Evolutionary conservation across 2,329 filamentous ascomycete genomes (phyloP).

Genomic region (Trichoderma atrobrunneum): DNA sequence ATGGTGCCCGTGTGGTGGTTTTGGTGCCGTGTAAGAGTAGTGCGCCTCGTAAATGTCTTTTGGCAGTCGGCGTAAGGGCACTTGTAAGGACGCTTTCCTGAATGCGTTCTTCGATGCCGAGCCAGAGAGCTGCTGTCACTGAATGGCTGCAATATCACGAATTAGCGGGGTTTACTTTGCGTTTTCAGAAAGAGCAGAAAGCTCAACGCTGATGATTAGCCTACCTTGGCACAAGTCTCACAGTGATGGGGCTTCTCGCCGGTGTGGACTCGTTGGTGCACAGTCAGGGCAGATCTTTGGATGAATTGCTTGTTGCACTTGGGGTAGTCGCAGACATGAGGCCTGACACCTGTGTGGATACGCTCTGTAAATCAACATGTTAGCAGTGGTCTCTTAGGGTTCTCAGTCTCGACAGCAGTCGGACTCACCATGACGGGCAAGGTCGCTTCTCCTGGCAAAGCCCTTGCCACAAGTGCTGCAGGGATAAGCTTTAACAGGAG

Average conservation of each 20-base stretch:
- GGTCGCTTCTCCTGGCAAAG: constrained; percentile 89
- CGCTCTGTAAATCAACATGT: constrained; percentile 64
- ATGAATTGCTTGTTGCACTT: constrained; percentile 96
- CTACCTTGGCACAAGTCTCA: constrained; percentile 91
- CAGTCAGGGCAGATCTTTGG: constrained; percentile 90
- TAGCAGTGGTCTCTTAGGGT: background rate
- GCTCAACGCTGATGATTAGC: constrained; percentile 25
- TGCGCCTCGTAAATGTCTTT: constrained; percentile 95
- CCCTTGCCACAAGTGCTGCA: constrained; percentile 88
- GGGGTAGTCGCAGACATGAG: constrained; percentile 87
- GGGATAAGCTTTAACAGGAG: constrained; percentile 68
- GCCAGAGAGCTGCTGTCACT: constrained; percentile 94
- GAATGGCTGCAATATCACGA: constrained; percentile 59
- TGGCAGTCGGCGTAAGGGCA: constrained; percentile 97
- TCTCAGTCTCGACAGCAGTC: background rate
- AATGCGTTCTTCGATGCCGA: constrained; percentile 90
- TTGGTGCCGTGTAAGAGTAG: constrained; percentile 91
- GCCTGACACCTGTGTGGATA: constrained; percentile 87
- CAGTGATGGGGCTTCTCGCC: constrained; percentile 99
- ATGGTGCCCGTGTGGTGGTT: constrained; percentile 95
- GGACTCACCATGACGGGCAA: constrained; percentile 78
- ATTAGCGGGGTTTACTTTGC: background rate
- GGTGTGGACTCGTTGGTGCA: constrained; percentile 92
- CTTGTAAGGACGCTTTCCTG: constrained; percentile 93
- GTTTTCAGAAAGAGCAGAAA: background rate